Evolutionary conservation across 169 alveolate species (phyloP).

Genomic region (Plasmodium reichenowi): DNA sequence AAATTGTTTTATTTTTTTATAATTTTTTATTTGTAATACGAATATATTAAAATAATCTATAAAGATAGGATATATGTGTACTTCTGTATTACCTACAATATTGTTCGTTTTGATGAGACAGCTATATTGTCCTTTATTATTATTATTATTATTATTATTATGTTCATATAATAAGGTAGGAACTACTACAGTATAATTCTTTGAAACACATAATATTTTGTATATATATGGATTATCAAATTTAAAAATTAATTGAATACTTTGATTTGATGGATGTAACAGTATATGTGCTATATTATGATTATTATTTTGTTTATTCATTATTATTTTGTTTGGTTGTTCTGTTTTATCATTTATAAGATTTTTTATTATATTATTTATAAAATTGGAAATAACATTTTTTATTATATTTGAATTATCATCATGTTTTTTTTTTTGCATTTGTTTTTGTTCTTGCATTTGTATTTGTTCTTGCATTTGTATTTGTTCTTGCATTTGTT

Average conservation of each 20-base stretch:
- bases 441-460: too few species aligned
- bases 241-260: conserved; percentile 13
- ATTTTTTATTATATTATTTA: too few species aligned
- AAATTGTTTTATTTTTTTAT: not conserved
- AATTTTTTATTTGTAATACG: not conserved
- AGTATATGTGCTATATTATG: conserved; percentile 3
- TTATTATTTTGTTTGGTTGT: too few species aligned
- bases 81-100: conserved; percentile 17
- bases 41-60: conserved; percentile 45
- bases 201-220: conserved; percentile 39
- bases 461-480: too few species aligned
- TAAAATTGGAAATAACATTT: too few species aligned
- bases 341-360: too few species aligned
- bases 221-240: conserved; percentile 51
- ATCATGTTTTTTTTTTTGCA: too few species aligned
- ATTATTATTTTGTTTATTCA: too few species aligned
- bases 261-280: conserved; percentile 37
- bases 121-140: not conserved
- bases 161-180: not conserved
- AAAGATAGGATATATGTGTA: conserved; percentile 49
- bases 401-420: too few species aligned
- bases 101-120: conserved; percentile 35
- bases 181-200: conserved; percentile 3
- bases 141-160: not conserved
- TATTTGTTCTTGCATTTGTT: too few species aligned